phyloP scores from a whole-genome alignment of 495 filamentous ascomycete species.

The Tirmania nivea region DNA sequence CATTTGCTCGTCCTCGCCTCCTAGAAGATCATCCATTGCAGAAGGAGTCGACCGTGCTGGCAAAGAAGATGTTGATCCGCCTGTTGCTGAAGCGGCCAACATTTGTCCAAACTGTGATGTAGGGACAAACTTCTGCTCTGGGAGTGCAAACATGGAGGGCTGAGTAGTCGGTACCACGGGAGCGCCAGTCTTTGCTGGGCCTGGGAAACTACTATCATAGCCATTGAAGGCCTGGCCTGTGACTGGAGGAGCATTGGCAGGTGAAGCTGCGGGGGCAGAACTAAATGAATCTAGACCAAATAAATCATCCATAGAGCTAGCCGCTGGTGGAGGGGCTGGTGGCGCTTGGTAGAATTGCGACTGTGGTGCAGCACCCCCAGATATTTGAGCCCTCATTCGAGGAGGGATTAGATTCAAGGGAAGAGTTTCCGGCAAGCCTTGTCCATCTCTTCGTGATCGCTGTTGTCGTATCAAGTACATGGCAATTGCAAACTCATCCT shows the following conservation, averaged over 20 bases:
- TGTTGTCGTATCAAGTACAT: slow-evolving; percentile 93
- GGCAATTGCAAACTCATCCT: slow-evolving; percentile 88
- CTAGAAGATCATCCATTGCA: slow-evolving; percentile 64
- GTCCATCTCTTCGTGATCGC: slow-evolving; percentile 37
- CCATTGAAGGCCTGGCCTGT: slow-evolving; percentile 39
- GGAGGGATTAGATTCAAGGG: slow-evolving; percentile 72
- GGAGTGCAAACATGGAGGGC: slow-evolving; percentile 26
- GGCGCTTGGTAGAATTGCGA: slow-evolving; percentile 8
- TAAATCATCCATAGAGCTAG: slow-evolving; percentile 44
- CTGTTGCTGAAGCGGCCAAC: slow-evolving; percentile 56
- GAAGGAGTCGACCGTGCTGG: slow-evolving; percentile 16
- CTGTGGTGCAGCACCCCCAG: slow-evolving; percentile 26
- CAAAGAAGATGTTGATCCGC: slow-evolving; percentile 37
- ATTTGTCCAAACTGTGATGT: slow-evolving; percentile 76
- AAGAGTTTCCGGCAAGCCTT: slow-evolving; percentile 45
- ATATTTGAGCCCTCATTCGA: slow-evolving; percentile 38
- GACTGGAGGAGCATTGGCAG: slow-evolving; percentile 26
- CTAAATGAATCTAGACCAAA: slow-evolving; percentile 59
- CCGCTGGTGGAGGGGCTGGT: slow-evolving; percentile 38
- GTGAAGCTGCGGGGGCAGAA: slow-evolving; percentile 23
- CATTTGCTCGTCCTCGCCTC: slow-evolving; percentile 76
- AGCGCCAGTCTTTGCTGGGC: neutral
- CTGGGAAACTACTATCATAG: slow-evolving; percentile 39
- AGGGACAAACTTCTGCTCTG: slow-evolving; percentile 73
- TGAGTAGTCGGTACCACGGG: slow-evolving; percentile 28